A percentile compares a stretch with the other conserved stretches of the same genome.
Evolutionary conservation across 2,329 filamentous ascomycete species (phyloP).

Genomic region (Diaporthe citriasiana): DNA sequence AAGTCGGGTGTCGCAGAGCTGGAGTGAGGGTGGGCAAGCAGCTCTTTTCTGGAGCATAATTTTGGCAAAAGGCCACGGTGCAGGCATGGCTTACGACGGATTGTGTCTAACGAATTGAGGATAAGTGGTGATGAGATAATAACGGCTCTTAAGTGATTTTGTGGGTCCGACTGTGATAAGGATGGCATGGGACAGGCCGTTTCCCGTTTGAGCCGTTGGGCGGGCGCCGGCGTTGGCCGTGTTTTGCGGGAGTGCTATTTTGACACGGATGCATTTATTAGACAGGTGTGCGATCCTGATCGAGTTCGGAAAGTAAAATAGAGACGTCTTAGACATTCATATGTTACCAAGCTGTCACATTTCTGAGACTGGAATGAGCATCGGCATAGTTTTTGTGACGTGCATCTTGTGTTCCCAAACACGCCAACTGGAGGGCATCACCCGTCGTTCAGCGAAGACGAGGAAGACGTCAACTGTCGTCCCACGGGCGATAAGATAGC

Average conservation of each 20-base stretch:
- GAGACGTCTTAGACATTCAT: constrained; percentile 29
- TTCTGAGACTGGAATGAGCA: not conserved
- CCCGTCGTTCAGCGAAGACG: not conserved
- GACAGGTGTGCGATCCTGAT: constrained; percentile 25
- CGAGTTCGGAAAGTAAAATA: constrained; percentile 28
- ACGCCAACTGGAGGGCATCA: not conserved
- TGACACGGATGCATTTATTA: constrained; percentile 28
- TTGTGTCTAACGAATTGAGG: constrained; percentile 15
- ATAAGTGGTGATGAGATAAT: constrained; percentile 35
- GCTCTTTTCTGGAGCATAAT: not conserved
- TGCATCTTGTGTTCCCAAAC: constrained; percentile 16
- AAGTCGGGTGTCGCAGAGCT: not conserved
- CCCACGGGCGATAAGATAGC: constrained; percentile 39
- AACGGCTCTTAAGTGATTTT: constrained; percentile 25
- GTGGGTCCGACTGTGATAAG: constrained; percentile 35
- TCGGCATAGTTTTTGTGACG: not conserved
- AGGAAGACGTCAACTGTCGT: not conserved
- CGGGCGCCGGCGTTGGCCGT: constrained; percentile 43
- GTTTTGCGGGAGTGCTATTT: constrained; percentile 28
- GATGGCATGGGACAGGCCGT: constrained; percentile 33
- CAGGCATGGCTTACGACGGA: constrained; percentile 1
- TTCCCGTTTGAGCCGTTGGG: constrained; percentile 23
- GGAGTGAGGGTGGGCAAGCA: too few relatives aligned
- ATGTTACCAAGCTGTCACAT: constrained; percentile 27
- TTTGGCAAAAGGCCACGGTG: not conserved